These are phyloP conservation scores for Aspergillus indologenus DNA, from an alignment of 495 filamentous ascomycete species.

Conservation along the genomic window DNA sequence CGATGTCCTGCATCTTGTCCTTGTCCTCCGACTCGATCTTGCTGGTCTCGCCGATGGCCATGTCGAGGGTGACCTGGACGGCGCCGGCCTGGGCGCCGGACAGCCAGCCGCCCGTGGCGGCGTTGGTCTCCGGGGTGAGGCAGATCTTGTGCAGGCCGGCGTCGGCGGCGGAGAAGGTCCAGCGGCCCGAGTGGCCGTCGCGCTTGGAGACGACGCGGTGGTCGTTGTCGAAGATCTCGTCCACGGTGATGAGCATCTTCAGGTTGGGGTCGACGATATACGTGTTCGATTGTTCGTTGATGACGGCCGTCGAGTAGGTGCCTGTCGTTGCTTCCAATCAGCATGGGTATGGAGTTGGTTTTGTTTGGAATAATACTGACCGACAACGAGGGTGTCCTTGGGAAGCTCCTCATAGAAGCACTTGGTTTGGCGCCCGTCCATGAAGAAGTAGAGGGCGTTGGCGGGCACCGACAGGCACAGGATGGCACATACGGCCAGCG, in stretches of 20 bases:
- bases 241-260: constrained; percentile 84
- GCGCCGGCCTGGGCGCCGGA: constrained; percentile 63
- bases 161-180: constrained; percentile 95
- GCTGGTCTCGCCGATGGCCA: constrained; percentile 94
- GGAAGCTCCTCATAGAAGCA: constrained; percentile 99
- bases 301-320: constrained; percentile 80
- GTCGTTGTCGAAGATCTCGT: constrained; percentile 97
- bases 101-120: constrained; percentile 65
- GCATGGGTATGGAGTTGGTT: too few relatives aligned
- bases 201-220: constrained; percentile 90
- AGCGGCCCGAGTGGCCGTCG: constrained; percentile 71
- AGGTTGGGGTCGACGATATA: constrained; percentile 71
- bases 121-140: constrained; percentile 73
- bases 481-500: constrained; percentile 36
- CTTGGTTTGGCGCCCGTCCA: constrained; percentile 67
- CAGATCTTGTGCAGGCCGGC: constrained; percentile 92
- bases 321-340: constrained; percentile 46
- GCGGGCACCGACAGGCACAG: constrained; percentile 54
- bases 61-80: constrained; percentile 79
- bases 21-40: constrained; percentile 93
- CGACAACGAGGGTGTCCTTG: constrained; percentile 95
- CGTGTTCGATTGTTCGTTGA: constrained; percentile 56
- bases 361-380: too few relatives aligned
- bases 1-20: constrained; percentile 88
- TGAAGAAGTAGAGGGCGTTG: constrained; percentile 91